phyloP scores from a whole-genome alignment of 208 protist species.

The Phytomonas serpens region DNA sequence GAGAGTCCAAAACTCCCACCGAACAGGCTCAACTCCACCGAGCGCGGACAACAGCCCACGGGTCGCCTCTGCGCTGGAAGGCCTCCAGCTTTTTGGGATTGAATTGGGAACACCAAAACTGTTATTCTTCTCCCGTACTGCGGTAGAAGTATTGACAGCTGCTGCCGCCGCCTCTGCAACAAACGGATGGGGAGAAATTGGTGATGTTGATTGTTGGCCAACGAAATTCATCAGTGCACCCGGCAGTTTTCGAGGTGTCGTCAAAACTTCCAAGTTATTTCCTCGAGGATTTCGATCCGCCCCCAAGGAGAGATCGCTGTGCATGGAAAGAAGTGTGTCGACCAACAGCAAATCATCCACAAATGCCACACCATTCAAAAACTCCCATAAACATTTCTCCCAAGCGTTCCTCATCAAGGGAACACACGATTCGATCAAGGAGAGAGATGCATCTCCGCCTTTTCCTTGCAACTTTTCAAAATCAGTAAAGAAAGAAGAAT shows the following conservation, averaged over 20 bases:
- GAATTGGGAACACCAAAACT: not conserved
- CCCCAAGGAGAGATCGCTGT: not conserved
- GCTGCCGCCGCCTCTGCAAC: constrained; percentile 1
- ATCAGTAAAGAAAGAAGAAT: not conserved
- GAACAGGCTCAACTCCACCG: not conserved
- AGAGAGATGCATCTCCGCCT: not conserved
- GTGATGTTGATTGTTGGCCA: not conserved
- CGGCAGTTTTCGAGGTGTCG: not conserved
- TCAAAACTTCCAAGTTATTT: not conserved
- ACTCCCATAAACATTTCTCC: not conserved
- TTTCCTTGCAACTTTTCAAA: not conserved
- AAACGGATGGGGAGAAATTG: not conserved
- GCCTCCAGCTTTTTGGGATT: not conserved
- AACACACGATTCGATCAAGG: not conserved
- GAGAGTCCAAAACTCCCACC: not conserved
- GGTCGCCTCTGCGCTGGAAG: not conserved
- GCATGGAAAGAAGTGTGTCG: not conserved
- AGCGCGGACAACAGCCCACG: not conserved
- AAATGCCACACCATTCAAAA: not conserved
- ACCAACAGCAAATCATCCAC: not conserved
- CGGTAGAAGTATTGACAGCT: not conserved
- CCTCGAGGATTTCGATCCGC: not conserved
- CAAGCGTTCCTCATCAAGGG: not conserved
- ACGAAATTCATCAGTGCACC: not conserved
- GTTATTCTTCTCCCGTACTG: not conserved